These are phyloP conservation scores for Lathyrus aphaca DNA, from an alignment of 306 rosid genomes.

Conservation along the genomic window DNA sequence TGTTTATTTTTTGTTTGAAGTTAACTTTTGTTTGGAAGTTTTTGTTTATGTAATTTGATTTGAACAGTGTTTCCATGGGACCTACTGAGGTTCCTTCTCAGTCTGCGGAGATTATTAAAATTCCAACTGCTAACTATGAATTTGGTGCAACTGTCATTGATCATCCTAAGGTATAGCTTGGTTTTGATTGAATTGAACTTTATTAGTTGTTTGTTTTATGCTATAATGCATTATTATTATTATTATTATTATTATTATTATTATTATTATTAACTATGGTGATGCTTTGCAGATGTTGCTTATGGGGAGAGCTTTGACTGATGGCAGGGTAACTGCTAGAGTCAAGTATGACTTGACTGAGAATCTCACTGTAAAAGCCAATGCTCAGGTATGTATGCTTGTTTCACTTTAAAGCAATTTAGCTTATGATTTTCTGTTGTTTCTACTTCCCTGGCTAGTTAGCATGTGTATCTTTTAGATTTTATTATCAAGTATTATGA, in stretches of 20 bases:
- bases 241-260: neutral
- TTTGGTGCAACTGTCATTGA: constrained; percentile 94
- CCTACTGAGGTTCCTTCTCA: constrained; percentile 90
- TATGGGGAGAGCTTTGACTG: constrained; percentile 83
- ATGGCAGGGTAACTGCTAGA: constrained; percentile 91
- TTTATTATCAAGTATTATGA: neutral
- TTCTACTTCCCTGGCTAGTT: constrained; percentile 9
- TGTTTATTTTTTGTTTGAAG: neutral
- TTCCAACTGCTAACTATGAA: constrained; percentile 89
- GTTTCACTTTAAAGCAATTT: neutral
- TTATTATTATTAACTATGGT: neutral
- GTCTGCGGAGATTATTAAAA: constrained; percentile 79
- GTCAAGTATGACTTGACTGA: constrained; percentile 80
- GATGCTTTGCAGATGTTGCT: constrained; percentile 75
- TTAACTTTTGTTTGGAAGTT: neutral
- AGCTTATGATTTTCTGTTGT: neutral
- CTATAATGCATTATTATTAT: neutral
- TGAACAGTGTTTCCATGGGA: constrained; percentile 82
- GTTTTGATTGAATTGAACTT: neutral
- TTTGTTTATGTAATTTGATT: neutral
- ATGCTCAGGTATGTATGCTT: constrained; percentile 70
- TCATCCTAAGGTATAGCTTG: constrained; percentile 75
- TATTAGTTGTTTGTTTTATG: neutral
- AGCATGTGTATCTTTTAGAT: constrained; percentile 3
- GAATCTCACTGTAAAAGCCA: constrained; percentile 80